phyloP scores from a whole-genome alignment of 306 rosid genomes.

The Argentina anserina region DNA sequence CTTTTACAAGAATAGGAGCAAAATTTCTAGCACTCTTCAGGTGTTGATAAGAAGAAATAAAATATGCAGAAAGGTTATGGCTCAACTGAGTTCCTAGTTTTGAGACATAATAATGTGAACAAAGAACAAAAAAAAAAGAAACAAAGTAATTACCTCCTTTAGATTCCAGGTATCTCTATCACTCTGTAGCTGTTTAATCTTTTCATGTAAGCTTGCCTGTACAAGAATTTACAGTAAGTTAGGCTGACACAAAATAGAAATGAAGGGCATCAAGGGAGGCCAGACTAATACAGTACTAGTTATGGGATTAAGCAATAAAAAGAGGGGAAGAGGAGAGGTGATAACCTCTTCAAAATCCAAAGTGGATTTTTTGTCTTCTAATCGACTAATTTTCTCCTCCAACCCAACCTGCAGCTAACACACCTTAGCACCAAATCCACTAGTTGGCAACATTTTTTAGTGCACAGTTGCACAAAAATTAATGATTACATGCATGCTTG shows the following conservation, averaged over 20 bases:
- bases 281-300: conserved; percentile 5
- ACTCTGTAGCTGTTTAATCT: conserved; percentile 43
- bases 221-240: conserved; percentile 25
- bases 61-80: not conserved
- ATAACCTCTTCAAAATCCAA: conserved; percentile 40
- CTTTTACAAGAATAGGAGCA: not conserved
- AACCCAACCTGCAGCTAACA: conserved; percentile 44
- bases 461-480: not conserved
- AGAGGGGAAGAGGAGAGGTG: conserved; percentile 12
- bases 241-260: conserved; percentile 7
- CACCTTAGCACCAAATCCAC: conserved; percentile 21
- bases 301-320: not conserved
- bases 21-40: not conserved
- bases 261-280: conserved; percentile 1
- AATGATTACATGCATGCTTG: not conserved
- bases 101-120: not conserved
- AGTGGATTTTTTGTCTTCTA: conserved; percentile 20
- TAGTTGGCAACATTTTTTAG: not conserved
- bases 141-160: conserved; percentile 44
- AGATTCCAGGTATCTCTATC: conserved; percentile 37
- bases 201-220: conserved; percentile 63
- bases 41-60: not conserved
- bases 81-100: not conserved
- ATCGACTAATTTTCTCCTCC: conserved; percentile 38
- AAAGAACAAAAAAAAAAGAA: not conserved